These are phyloP conservation scores for Albatrellus ellisii DNA, from an alignment of 768 basidiomycete species.

Conservation along the genomic window DNA sequence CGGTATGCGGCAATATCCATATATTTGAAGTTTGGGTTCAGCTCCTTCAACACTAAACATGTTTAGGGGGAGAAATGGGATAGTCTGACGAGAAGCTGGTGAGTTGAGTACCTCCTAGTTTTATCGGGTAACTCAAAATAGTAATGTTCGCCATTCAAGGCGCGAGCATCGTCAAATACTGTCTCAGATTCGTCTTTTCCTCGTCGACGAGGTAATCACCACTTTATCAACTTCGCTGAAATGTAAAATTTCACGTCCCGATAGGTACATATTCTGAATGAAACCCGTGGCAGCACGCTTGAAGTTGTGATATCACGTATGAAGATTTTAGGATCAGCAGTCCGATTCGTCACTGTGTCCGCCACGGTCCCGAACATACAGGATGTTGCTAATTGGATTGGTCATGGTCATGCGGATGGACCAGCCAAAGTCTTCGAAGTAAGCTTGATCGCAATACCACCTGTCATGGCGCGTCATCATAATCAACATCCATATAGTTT, in stretches of 20 bases:
- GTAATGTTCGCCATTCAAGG: conserved; percentile 24
- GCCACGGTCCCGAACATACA: conserved; percentile 91
- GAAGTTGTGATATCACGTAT: conserved; percentile 94
- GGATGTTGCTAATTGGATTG: conserved; percentile 86
- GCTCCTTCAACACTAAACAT: neutral
- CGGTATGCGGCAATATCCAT: conserved; percentile 38
- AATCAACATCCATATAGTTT: conserved; percentile 40
- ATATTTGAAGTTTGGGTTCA: neutral
- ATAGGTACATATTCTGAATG: conserved; percentile 88
- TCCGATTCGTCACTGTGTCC: conserved; percentile 82
- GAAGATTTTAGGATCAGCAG: conserved; percentile 55
- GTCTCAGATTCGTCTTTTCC: conserved; percentile 61
- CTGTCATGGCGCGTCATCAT: no score
- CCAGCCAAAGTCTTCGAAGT: conserved; percentile 65
- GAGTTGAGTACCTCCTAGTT: conserved; percentile 3
- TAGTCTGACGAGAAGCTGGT: conserved; percentile 83
- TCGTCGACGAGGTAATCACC: conserved; percentile 73
- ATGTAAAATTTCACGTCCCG: neutral
- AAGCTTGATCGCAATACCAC: neutral
- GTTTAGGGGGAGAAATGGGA: conserved; percentile 92
- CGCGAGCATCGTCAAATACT: conserved; percentile 51
- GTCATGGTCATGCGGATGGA: conserved; percentile 25
- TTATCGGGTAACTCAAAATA: conserved; percentile 1
- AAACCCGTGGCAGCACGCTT: conserved; percentile 79
- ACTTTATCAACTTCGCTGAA: neutral